Conservation (phyloP, 192 early-diverging fungal species). For the Fimicolochytrium jonesii region DNA sequence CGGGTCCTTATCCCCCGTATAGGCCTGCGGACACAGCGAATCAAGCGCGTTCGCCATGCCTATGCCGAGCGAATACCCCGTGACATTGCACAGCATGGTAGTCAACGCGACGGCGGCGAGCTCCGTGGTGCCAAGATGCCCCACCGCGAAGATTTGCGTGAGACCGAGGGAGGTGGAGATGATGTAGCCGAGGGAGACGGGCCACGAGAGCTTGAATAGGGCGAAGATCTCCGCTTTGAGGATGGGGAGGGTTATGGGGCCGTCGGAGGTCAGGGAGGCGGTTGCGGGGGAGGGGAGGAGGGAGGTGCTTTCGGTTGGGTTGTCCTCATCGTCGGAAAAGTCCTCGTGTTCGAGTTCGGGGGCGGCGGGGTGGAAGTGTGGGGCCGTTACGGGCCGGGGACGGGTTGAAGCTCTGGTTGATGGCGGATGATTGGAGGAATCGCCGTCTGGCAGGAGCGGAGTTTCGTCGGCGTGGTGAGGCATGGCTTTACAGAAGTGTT, state of each 20-base stretch:
- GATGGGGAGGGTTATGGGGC: conserved; percentile 9
- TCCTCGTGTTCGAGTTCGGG: too few species aligned
- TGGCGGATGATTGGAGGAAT: too few species aligned
- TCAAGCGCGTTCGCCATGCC: conserved; percentile 52
- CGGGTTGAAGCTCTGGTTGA: too few species aligned
- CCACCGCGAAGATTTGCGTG: conserved; percentile 21
- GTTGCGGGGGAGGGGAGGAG: too few species aligned
- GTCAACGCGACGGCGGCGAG: conserved; percentile 35
- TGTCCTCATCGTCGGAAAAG: too few species aligned
- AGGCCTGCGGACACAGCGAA: conserved; percentile 51
- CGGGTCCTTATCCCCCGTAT: conserved; percentile 30
- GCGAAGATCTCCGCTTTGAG: conserved; percentile 19
- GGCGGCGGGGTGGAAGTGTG: too few species aligned
- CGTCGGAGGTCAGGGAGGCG: too few species aligned
- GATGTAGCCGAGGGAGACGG: conserved; percentile 41
- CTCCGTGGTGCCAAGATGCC: conserved; percentile 43
- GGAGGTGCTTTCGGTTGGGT: too few species aligned
- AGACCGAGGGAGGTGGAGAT: conserved; percentile 28
- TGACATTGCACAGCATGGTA: conserved; percentile 42
- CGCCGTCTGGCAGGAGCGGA: too few species aligned
- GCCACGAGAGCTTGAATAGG: conserved; percentile 40
- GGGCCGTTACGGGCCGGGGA: too few species aligned
- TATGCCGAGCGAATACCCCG: conserved; percentile 41
- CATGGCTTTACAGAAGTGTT: too few species aligned
- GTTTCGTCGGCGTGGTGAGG: too few species aligned